Evolutionary conservation across 1,139 yeast genomes (phyloP).

Genomic region (Pichia sp.): DNA sequence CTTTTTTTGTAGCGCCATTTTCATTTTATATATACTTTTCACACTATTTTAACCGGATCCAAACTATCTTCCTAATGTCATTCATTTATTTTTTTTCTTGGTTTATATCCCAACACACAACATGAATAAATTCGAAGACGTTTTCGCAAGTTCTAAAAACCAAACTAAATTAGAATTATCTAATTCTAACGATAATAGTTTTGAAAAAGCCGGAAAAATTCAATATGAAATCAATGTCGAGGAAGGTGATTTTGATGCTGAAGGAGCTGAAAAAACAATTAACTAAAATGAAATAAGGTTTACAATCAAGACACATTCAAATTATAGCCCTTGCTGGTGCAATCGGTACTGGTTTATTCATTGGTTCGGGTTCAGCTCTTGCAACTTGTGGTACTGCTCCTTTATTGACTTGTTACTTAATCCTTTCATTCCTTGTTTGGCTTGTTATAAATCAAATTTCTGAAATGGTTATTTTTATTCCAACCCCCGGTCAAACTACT

Average conservation of each 20-base stretch:
- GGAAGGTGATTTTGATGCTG: neutral
- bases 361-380: conserved; percentile 46
- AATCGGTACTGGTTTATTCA: conserved; percentile 65
- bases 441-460: conserved; percentile 53
- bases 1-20: too few species aligned
- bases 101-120: too few species aligned
- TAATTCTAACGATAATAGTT: too few species aligned
- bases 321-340: conserved; percentile 80
- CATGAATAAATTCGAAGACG: too few species aligned
- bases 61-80: too few species aligned
- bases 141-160: too few species aligned
- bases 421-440: conserved; percentile 48
- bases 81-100: too few species aligned
- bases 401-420: conserved; percentile 40
- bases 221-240: conserved; percentile 1
- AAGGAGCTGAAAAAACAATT: neutral
- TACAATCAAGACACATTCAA: conserved; percentile 44
- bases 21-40: too few species aligned
- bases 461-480: conserved; percentile 59
- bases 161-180: too few species aligned
- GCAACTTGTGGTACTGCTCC: conserved; percentile 47
- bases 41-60: too few species aligned
- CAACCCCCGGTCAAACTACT: conserved; percentile 39
- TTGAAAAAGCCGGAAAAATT: neutral
- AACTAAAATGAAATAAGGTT: conserved; percentile 14